phyloP scores from a whole-genome alignment of 1,284 basidiomycete genomes.

The Rhodotorula mucilaginosa region DNA sequence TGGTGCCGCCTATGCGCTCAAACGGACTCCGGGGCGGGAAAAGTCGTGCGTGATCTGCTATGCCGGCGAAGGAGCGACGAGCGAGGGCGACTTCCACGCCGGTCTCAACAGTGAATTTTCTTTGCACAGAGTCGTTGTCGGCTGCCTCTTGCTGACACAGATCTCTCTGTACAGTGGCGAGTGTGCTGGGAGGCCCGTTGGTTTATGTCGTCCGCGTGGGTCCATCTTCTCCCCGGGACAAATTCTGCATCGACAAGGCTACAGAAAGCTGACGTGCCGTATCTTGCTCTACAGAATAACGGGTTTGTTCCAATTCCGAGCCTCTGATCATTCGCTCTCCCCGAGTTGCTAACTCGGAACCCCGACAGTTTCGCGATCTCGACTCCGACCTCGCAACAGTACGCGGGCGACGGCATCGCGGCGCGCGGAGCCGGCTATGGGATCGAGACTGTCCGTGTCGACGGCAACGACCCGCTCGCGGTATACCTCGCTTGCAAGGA shows the following conservation, averaged over 20 bases:
- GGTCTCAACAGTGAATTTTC: constrained; percentile 51
- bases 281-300: constrained; percentile 48
- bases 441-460: constrained; percentile 82
- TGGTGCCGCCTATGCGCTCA: constrained; percentile 84
- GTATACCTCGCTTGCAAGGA: constrained; percentile 78
- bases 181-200: constrained; percentile 51
- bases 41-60: constrained; percentile 81
- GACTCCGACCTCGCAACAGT: constrained; percentile 85
- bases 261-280: neutral
- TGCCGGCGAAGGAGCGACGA: constrained; percentile 70
- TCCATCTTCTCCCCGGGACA: neutral
- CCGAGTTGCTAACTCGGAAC: constrained; percentile 51
- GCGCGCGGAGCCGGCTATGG: constrained; percentile 91
- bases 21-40: constrained; percentile 68
- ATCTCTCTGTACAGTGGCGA: constrained; percentile 45
- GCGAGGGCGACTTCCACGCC: constrained; percentile 59
- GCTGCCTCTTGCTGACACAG: too few species aligned
- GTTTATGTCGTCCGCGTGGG: constrained; percentile 40
- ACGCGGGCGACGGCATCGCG: constrained; percentile 88
- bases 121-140: too few species aligned
- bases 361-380: constrained; percentile 81
- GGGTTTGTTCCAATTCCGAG: constrained; percentile 70
- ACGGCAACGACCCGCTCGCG: constrained; percentile 89
- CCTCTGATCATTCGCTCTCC: constrained; percentile 53
- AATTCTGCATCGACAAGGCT: too few species aligned